Base-by-base conservation (phyloP, 2,329 filamentous ascomycete species). In the Stenocarpella maydis region DNA sequence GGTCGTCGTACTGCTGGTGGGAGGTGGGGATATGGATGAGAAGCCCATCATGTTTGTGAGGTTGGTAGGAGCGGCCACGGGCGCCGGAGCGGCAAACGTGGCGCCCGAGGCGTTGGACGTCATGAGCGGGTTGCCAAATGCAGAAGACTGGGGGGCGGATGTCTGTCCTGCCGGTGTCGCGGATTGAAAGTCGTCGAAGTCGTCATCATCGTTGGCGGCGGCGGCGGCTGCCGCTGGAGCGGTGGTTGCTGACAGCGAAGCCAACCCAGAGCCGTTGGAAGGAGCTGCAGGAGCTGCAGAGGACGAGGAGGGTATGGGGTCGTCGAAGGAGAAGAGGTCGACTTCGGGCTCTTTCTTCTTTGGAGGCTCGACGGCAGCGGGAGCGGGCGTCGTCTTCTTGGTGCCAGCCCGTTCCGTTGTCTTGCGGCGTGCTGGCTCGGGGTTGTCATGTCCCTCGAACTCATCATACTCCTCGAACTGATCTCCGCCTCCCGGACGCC, bases 401-500 rank as follows among this genome's bases (percentile, higher is more conserved):
- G 85, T 88, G 15, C 74, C 70, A 75, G 85, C 82, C 74, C 84
- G 83, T 41, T 72, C 71, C 49, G 65, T 60, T 9, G 69, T 64
- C 49, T 61, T 69, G 34, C 60, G 67, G 17, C 55, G 21, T 60
- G 86, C 85, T 31, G 79, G 75, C 1, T 79, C 76, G 28, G 83
- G 83, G 66, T 81, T 77, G 41, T 85, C 81, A 49, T 87, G 93
- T 76, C 97, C 96, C 68, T 98, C 95, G 76, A 91, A 95, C 80
- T 99, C 96, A 77, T 99, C 95, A 76, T 99, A 99, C 80, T 98
- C 96, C 75, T 98, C 95, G 75, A 98, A 99, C 73, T 91, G 88
- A 73, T 97, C 94, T 41, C 58, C 60, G 67, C 64, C 58, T 37
- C 41, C 58, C 8, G 43, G 17, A 69, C 90, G 83, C 74, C 84